A percentile compares a stretch with the other conserved stretches of the same genome.
These are phyloP conservation scores for Metschnikowia continentalis DNA, from an alignment of 805 yeast species.

Conservation along the genomic window DNA sequence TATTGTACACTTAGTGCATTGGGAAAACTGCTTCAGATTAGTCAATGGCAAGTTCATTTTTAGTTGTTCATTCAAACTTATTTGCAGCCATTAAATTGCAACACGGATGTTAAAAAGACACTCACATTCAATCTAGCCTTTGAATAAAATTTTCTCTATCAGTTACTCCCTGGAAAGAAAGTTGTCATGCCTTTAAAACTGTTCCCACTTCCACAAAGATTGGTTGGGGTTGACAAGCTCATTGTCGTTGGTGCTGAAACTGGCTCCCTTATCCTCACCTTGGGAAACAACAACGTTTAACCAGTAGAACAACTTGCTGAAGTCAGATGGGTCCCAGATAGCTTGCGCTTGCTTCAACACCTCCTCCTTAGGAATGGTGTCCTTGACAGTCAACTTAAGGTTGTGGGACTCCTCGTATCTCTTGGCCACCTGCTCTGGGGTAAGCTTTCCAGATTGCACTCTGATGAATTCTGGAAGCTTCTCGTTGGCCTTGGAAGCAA, in stretches of 20 bases:
- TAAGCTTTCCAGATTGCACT: conserved; percentile 37
- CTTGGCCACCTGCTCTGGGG: conserved; percentile 35
- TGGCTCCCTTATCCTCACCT: conserved; percentile 40
- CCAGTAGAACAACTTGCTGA: conserved; percentile 24
- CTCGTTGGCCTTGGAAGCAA: conserved; percentile 30
- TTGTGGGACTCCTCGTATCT: conserved; percentile 38
- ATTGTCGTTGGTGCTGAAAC: conserved; percentile 27
- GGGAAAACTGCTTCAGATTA: no score
- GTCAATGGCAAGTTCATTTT: no score
- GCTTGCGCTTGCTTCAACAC: conserved; percentile 27
- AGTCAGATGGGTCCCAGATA: conserved; percentile 23
- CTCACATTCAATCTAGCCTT: no score
- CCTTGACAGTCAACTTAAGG: conserved; percentile 15
- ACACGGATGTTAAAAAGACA: no score
- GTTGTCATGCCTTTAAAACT: conserved; percentile 15
- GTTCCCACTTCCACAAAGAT: conserved; percentile 42
- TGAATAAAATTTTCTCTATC: no score
- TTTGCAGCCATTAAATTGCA: no score
- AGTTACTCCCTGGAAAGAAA: no score
- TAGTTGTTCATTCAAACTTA: no score
- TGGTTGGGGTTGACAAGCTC: conserved; percentile 46
- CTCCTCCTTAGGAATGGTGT: conserved; percentile 17
- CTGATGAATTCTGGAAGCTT: conserved; percentile 42
- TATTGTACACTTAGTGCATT: no score
- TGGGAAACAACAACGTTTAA: conserved; percentile 18